Base-by-base conservation (phyloP, 306 rosid species). In the Trichosanthes cucumerina region DNA sequence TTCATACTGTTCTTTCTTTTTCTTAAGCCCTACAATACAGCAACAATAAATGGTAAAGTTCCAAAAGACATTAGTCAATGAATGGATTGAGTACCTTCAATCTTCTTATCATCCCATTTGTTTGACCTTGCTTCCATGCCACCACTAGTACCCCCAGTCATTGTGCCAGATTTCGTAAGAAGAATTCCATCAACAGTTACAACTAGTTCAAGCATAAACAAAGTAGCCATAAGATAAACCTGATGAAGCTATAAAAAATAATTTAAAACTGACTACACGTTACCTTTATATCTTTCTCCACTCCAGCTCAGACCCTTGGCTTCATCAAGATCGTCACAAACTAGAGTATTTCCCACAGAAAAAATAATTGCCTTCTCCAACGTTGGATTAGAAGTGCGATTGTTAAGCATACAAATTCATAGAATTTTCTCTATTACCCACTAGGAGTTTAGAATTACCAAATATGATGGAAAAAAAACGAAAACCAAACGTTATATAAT, bases 131-230 rank as follows among this genome's bases (percentile, higher is more conserved):
- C 99, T 87, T 96, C 99, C 99, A 96, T 96, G 88, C 98, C 99
- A 79, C 99, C 99, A 87, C 98, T 96, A 43, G 96, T 92, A 81
- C 99, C 99, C 65, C 99, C 99, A 84, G 99, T 96, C 99, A 96
- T 96, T 62, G 99, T 92, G 84, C 99, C 99, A 5, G 99, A 93
- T 82, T 96, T 96, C 3, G 99, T 88, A 60, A 96, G 93, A 81
- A 96, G 85, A 85, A 88, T 93, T 77, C 99, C 99, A 72, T 96
- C 99, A 79, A 92, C 92, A 75, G 99, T 96, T 78, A 96, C 99
- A 85, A 96, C 99, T 96, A 83, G 76, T 75, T 82, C 83, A 90
- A 80, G 79, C 50, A 52, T 53, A 64, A 78, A 26, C 43, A 78
- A 46, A 44, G 36, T 19, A 62, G 24, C 58, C 57, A 44, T 12